These are phyloP conservation scores for Leucogyrophana mollusca DNA, from an alignment of 768 basidiomycete genomes.

Conservation along the genomic window DNA sequence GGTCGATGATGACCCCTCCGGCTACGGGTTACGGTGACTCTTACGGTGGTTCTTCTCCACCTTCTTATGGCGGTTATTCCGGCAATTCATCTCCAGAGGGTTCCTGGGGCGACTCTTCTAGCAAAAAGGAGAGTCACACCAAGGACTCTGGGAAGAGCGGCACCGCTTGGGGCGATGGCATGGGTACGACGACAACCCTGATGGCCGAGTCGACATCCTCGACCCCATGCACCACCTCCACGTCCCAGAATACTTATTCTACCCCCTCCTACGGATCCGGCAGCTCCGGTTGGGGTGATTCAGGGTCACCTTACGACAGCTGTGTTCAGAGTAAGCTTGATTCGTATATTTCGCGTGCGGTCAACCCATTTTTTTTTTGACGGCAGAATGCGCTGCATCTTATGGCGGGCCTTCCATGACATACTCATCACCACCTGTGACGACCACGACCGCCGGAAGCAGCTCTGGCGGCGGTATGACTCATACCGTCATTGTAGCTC, in stretches of 20 bases:
- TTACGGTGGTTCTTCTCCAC: background rate
- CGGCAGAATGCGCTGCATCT: conserved; percentile 62
- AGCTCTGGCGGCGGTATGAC: conserved; percentile 53
- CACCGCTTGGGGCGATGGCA: no score
- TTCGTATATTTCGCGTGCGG: background rate
- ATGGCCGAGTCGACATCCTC: background rate
- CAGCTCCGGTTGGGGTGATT: conserved; percentile 52
- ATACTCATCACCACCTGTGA: conserved; percentile 16
- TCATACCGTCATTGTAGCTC: conserved; percentile 77
- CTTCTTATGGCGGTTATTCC: no score
- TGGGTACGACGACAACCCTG: background rate
- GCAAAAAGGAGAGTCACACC: conserved; percentile 5
- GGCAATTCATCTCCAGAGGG: background rate
- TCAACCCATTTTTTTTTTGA: background rate
- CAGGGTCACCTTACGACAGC: conserved; percentile 48
- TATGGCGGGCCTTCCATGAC: conserved; percentile 41
- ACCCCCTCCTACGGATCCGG: conserved; percentile 64
- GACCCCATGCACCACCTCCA: conserved; percentile 11
- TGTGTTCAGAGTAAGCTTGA: conserved; percentile 65
- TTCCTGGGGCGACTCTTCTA: background rate
- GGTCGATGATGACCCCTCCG: background rate
- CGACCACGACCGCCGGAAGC: conserved; percentile 22
- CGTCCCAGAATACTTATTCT: conserved; percentile 30
- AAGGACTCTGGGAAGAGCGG: no score
- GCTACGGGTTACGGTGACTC: background rate